Evolutionary conservation across 495 filamentous ascomycete species (phyloP), one percentile per base, ranked within the genome.

Genomic region (Penicillium crystallinum): DNA sequence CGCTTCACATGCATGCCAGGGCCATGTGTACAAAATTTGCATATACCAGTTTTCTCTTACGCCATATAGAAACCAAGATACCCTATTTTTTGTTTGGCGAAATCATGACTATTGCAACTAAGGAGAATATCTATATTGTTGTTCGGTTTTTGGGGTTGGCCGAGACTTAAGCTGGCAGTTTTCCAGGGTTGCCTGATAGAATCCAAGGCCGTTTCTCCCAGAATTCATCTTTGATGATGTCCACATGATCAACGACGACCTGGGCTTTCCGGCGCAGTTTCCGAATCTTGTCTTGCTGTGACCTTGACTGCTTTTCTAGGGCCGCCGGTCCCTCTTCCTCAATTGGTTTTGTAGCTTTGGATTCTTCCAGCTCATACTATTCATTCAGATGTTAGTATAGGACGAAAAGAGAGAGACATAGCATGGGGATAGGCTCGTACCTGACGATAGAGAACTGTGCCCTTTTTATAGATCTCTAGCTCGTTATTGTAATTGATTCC

Each of bases 401-500:
- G 11, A 4, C 29, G 4, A 9, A 47, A n/a, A 29, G 17, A 18
- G n/a, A 35, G 23, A 43, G 37, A 3, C 0, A 22, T 0, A 31
- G 0, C 35, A 27, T 54, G 6, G 5, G 23, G 10, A n/a, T 30
- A 7, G 18, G 21, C 17, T 59, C 79, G 70, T 71, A 92, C 89
- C 70, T 91, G 86, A 53, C 93, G 81, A 62, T 88, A 93, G 7
- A 96, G 61, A 1, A 96, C 85, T 50, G 88, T 97, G 8, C 93
- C 93, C 66, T 97, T 98, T 70, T 86, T 93, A 66, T 84, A 96
- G 3, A 93, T 90, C 40, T 95, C 90, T 0, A 81, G 81, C 66
- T 97, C 93, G 58, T 96, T 90, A 69, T 97, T 97, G 72, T 98
- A 98, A 63, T 98, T 98, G 57, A 97, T 92, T 2, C 81, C 79